phyloP scores from a whole-genome alignment of 176 grass and related monocot species.

The Zoysia pacifica region DNA sequence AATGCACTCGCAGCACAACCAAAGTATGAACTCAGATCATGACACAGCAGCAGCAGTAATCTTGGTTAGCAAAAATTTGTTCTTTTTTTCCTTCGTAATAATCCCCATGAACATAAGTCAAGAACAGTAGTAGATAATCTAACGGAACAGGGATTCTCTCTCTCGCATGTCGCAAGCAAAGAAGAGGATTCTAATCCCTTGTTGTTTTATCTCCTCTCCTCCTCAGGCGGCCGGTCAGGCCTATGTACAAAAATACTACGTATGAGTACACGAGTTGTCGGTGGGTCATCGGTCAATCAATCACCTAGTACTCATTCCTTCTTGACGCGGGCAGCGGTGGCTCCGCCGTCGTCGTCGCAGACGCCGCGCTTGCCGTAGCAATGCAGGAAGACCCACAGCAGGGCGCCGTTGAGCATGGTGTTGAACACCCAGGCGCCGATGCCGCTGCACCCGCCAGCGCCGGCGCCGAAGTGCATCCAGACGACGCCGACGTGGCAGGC shows the following conservation, averaged over 20 bases:
- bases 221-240: background rate
- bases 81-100: background rate
- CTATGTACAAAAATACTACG: constrained; percentile 49
- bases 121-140: background rate
- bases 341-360: constrained; percentile 40
- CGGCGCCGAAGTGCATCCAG: constrained; percentile 78
- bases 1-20: too few relatives aligned
- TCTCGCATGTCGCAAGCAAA: background rate
- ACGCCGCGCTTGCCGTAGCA: constrained; percentile 62
- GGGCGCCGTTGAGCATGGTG: constrained; percentile 63
- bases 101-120: background rate
- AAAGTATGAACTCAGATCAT: background rate
- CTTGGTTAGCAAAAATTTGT: background rate
- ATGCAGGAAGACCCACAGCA: constrained; percentile 79
- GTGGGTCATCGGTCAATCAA: background rate
- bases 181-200: constrained; percentile 14
- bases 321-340: background rate
- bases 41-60: background rate
- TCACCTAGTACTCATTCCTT: constrained; percentile 30
- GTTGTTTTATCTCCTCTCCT: constrained; percentile 10
- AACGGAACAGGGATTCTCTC: constrained; percentile 22
- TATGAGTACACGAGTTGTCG: background rate
- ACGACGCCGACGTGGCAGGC: constrained; percentile 78
- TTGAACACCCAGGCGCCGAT: constrained; percentile 89
- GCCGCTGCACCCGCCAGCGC: constrained; percentile 74